These are phyloP conservation scores for Claviceps spartinae DNA, from an alignment of 2,329 filamentous ascomycete species.

Conservation along the genomic window DNA sequence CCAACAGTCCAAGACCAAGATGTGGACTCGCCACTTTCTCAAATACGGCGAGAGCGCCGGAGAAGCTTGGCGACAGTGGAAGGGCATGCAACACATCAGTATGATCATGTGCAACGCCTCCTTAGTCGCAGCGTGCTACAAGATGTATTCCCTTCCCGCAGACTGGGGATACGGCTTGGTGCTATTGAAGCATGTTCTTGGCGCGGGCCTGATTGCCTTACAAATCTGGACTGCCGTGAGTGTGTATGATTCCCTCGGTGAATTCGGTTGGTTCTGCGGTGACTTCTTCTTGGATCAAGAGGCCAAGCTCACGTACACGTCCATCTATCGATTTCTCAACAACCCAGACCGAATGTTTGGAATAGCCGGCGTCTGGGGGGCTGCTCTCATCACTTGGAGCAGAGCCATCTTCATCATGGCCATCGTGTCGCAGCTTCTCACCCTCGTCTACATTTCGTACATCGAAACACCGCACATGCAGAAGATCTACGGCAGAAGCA, in stretches of 20 bases:
- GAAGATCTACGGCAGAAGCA: slow-evolving; percentile 77
- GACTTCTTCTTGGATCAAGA: slow-evolving; percentile 95
- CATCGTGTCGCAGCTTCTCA: slow-evolving; percentile 71
- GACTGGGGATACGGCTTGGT: slow-evolving; percentile 83
- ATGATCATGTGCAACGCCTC: slow-evolving; percentile 81
- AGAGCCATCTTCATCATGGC: slow-evolving; percentile 76
- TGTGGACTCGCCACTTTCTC: slow-evolving; percentile 94
- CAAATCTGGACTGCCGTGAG: slow-evolving; percentile 89
- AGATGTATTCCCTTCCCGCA: slow-evolving; percentile 78
- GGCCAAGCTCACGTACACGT: slow-evolving; percentile 83
- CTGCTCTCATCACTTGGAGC: slow-evolving; percentile 86
- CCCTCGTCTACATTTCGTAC: slow-evolving; percentile 76
- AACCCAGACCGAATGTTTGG: slow-evolving; percentile 93
- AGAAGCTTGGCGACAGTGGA: slow-evolving; percentile 97
- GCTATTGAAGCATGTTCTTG: slow-evolving; percentile 76
- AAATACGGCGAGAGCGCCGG: slow-evolving; percentile 85
- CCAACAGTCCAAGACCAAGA: slow-evolving; percentile 76
- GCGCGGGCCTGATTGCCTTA: slow-evolving; percentile 64
- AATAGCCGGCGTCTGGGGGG: slow-evolving; percentile 88
- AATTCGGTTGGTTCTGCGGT: slow-evolving; percentile 98
- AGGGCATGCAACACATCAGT: slow-evolving; percentile 85
- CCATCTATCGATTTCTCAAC: slow-evolving; percentile 96
- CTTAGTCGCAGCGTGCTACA: slow-evolving; percentile 86
- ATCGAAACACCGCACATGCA: slow-evolving; percentile 97
- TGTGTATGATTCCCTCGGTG: slow-evolving; percentile 88